Percentiles rank a stretch among this genome's conserved stretches.
These are phyloP conservation scores for Penicillium janthinellum DNA, from an alignment of 2,329 filamentous ascomycete genomes.

Conservation along the genomic window DNA sequence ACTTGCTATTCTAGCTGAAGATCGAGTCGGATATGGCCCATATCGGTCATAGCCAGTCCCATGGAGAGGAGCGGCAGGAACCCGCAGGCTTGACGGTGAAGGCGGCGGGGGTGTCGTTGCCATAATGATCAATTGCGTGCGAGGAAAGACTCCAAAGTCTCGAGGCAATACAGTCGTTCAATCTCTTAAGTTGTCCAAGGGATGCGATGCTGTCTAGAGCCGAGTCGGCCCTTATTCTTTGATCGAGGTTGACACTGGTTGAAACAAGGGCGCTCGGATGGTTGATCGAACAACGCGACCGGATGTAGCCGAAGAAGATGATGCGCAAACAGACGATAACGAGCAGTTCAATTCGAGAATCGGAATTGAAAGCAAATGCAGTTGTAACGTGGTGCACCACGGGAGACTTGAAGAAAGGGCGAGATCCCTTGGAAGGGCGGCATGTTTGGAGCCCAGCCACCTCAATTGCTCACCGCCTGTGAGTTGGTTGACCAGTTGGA, in stretches of 20 bases:
- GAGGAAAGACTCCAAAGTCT: background rate
- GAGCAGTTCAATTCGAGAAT: background rate
- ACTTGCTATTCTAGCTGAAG: constrained; percentile 43
- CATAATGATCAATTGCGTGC: constrained; percentile 33
- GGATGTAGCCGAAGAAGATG: background rate
- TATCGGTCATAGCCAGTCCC: constrained; percentile 48
- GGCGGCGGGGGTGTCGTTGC: constrained; percentile 49
- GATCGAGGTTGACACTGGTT: constrained; percentile 6
- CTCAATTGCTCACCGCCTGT: constrained; percentile 20
- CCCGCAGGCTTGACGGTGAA: constrained; percentile 37
- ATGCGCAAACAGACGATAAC: background rate
- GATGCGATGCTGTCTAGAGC: background rate
- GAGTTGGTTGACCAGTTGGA: background rate
- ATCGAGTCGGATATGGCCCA: constrained; percentile 44
- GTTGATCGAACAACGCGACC: background rate
- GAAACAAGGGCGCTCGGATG: constrained; percentile 18
- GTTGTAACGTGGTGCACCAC: constrained; percentile 10
- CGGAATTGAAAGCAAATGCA: constrained; percentile 2
- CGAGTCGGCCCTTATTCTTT: background rate
- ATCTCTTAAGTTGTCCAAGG: background rate
- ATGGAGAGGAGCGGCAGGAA: constrained; percentile 49
- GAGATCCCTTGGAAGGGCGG: constrained; percentile 20
- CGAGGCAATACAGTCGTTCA: background rate
- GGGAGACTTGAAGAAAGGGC: constrained; percentile 20
- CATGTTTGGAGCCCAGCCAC: constrained; percentile 28